Conservation (phyloP, 1,284 basidiomycete species). For the Filobasidium uniguttulatum region DNA sequence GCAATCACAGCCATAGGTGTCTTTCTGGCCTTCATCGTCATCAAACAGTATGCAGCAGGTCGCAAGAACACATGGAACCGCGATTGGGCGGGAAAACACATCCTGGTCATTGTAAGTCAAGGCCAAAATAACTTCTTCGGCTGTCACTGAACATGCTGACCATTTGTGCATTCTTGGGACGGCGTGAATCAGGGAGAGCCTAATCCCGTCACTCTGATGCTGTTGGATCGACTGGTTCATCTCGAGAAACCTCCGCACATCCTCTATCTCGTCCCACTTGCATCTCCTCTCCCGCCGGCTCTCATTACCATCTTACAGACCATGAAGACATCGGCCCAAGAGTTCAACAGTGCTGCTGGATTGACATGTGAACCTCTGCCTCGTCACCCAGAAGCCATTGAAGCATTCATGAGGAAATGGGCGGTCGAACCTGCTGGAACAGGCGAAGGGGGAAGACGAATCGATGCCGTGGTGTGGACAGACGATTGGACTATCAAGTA, state of each 20-base stretch:
- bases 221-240: constrained; percentile 30
- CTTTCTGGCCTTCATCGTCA: constrained; percentile 16
- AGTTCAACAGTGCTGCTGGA: constrained; percentile 21
- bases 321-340: constrained; percentile 23
- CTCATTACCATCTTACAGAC: constrained; percentile 33
- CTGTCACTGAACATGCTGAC: too few relatives aligned
- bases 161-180: too few relatives aligned
- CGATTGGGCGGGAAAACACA: constrained; percentile 37
- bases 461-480: constrained; percentile 34
- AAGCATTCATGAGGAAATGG: constrained; percentile 33
- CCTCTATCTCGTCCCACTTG: constrained; percentile 30
- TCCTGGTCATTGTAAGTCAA: constrained; percentile 29
- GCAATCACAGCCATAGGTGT: neutral
- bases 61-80: constrained; percentile 33
- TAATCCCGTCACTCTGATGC: constrained; percentile 26
- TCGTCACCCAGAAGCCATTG: constrained; percentile 22
- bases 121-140: neutral
- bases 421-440: constrained; percentile 15
- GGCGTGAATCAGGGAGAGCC: constrained; percentile 26
- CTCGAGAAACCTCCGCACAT: constrained; percentile 35
- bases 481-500: constrained; percentile 28
- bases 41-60: constrained; percentile 27
- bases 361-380: constrained; percentile 34
- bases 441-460: constrained; percentile 29
- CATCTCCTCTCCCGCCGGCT: constrained; percentile 27